A percentile compares a stretch with the other conserved stretches of the same genome.
Conservation (phyloP, 1,284 basidiomycete species). For the Pseudozyma hubeiensis region DNA sequence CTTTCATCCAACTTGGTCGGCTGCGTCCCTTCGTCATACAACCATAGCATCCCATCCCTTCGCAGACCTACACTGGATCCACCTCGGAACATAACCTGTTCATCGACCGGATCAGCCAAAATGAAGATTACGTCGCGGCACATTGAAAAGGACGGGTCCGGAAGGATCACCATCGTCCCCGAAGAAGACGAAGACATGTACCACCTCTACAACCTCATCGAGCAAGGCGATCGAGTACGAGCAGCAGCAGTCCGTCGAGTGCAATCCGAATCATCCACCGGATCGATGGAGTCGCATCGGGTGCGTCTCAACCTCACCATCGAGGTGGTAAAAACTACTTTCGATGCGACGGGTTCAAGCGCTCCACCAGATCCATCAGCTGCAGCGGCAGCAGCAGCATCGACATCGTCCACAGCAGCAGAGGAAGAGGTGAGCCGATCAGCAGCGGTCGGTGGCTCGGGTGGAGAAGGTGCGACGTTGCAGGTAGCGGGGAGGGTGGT, state of each 20-base stretch:
- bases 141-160: slow-evolving; percentile 66
- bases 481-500: slow-evolving; percentile 89
- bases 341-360: slow-evolving; percentile 62
- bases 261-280: slow-evolving; percentile 83
- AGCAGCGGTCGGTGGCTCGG: slow-evolving; percentile 39
- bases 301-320: slow-evolving; percentile 87
- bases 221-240: slow-evolving; percentile 81
- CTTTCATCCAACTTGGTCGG: neutral
- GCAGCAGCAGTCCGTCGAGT: slow-evolving; percentile 86
- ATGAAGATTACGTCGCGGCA: slow-evolving; percentile 66
- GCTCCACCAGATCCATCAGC: slow-evolving; percentile 59
- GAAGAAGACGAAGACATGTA: slow-evolving; percentile 88
- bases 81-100: too few species aligned
- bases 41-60: slow-evolving; percentile 4
- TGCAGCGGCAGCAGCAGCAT: slow-evolving; percentile 28
- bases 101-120: slow-evolving; percentile 1
- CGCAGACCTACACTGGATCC: too few species aligned
- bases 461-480: slow-evolving; percentile 72
- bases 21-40: slow-evolving; percentile 1
- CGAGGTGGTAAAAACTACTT: slow-evolving; percentile 76
- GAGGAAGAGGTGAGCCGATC: slow-evolving; percentile 49
- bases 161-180: slow-evolving; percentile 60
- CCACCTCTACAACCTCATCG: slow-evolving; percentile 97
- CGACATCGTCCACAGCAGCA: slow-evolving; percentile 20
- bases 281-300: slow-evolving; percentile 90